phyloP scores from a whole-genome alignment of 306 rosid genomes.

The Cicer judaicum region DNA sequence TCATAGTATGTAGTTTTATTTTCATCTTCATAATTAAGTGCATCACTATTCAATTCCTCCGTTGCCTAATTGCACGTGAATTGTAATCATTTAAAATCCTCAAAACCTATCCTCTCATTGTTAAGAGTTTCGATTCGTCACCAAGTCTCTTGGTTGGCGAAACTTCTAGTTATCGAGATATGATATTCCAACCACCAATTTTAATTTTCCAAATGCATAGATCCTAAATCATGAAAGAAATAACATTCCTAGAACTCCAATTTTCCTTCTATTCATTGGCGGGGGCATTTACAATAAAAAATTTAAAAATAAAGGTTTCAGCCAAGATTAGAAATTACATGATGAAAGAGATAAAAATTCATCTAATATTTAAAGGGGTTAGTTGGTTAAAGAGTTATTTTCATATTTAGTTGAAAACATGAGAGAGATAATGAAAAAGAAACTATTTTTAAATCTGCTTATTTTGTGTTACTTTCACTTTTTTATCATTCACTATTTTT shows the following conservation, averaged over 20 bases:
- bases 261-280: neutral
- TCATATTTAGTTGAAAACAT: no score
- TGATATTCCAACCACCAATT: neutral
- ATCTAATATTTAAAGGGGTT: no score
- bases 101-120: neutral
- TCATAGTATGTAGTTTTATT: conserved; percentile 21
- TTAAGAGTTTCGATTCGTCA: conserved; percentile 7
- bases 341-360: no score
- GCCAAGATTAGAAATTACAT: no score
- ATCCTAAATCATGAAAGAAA: neutral
- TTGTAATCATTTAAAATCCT: conserved; percentile 22
- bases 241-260: neutral
- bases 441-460: no score
- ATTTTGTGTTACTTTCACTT: no score
- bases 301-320: no score
- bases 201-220: neutral
- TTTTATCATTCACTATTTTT: no score
- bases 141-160: neutral
- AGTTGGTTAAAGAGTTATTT: no score
- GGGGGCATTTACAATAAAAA: neutral
- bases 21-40: conserved; percentile 3
- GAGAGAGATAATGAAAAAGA: no score
- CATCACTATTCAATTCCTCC: neutral
- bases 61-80: conserved; percentile 13
- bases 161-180: conserved; percentile 6